These are phyloP conservation scores for Corchorus olitorius DNA, from an alignment of 345 rosid species.

Conservation along the genomic window DNA sequence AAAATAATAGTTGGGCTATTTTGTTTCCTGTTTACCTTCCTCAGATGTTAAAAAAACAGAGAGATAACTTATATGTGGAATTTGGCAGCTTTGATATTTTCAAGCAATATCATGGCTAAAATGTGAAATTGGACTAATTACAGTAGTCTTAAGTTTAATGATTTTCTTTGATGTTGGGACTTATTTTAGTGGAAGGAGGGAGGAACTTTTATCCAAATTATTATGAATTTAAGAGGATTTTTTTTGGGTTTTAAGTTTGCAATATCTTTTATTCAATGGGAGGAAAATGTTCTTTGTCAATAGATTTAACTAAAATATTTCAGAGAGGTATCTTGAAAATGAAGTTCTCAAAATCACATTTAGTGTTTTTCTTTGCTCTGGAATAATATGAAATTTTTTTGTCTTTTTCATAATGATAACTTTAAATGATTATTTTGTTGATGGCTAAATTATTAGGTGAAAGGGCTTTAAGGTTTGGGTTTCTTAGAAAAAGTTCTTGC, in stretches of 20 bases:
- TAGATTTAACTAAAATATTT: background rate
- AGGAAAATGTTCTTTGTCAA: too few relatives aligned
- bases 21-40: background rate
- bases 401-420: background rate
- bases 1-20: background rate
- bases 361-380: background rate
- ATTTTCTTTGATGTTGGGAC: background rate
- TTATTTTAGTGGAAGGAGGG: background rate
- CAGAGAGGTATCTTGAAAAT: background rate
- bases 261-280: background rate
- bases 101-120: background rate
- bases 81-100: background rate
- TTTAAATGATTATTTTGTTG: background rate
- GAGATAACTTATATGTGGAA: background rate
- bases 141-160: background rate
- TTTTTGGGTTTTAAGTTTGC: background rate
- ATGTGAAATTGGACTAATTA: background rate
- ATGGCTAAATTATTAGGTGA: conserved; percentile 4
- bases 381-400: background rate
- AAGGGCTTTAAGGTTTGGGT: background rate
- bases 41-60: background rate
- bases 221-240: background rate
- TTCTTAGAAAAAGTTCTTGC: background rate
- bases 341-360: background rate
- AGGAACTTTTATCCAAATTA: background rate